These are phyloP conservation scores for Cymodocea nodosa DNA, from an alignment of 116 monocot genomes.

Conservation along the genomic window DNA sequence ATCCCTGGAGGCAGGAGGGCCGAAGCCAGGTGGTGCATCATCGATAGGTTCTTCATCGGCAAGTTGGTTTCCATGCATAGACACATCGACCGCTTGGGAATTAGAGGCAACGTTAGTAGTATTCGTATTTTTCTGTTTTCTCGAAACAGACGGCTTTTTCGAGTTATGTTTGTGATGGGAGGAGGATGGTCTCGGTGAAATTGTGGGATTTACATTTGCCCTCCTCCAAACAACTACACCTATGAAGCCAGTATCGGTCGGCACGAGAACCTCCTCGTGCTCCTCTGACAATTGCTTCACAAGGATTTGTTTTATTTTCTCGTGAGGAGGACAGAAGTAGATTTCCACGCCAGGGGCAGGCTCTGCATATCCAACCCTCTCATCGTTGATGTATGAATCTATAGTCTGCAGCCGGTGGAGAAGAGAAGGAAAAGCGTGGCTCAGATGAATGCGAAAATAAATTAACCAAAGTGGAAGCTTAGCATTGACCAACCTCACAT, in stretches of 20 bases:
- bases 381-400: constrained; percentile 66
- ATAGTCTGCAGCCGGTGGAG: constrained; percentile 30
- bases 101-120: constrained; percentile 2
- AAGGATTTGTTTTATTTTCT: constrained; percentile 40
- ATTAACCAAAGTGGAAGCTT: neutral
- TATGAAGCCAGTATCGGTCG: constrained; percentile 27
- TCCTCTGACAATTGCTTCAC: constrained; percentile 36
- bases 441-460: neutral
- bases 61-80: neutral
- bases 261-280: constrained; percentile 18
- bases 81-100: neutral
- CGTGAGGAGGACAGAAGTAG: constrained; percentile 70
- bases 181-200: constrained; percentile 20
- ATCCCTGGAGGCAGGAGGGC: constrained; percentile 41
- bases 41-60: constrained; percentile 25
- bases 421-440: neutral
- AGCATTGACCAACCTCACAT: constrained; percentile 29
- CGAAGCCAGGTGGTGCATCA: constrained; percentile 95
- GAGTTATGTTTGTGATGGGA: constrained; percentile 39
- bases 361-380: constrained; percentile 76
- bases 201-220: constrained; percentile 9
- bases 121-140: constrained; percentile 28
- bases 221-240: constrained; percentile 79
- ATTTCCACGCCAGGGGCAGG: constrained; percentile 64
- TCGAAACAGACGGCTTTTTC: constrained; percentile 28